A percentile compares a stretch with the other conserved stretches of the same genome.
phyloP scores from a whole-genome alignment of 768 basidiomycete genomes.

The Rhizopogon sp. region DNA sequence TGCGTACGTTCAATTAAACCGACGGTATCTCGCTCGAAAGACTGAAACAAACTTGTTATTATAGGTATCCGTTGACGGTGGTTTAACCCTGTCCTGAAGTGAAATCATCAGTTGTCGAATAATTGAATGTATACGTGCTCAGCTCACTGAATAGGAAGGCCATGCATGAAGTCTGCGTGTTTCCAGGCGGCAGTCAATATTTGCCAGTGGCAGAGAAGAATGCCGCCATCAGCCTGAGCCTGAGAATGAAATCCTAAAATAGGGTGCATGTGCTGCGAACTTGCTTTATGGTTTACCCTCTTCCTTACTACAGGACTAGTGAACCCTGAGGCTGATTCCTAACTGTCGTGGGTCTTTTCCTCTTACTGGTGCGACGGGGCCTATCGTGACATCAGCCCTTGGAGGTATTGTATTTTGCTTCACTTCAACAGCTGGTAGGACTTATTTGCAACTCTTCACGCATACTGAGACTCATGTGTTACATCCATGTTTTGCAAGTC shows the following conservation, averaged over 20 bases:
- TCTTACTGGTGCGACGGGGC: constrained; percentile 58
- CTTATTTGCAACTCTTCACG: constrained; percentile 5
- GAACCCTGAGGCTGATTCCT: background rate
- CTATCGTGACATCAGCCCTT: constrained; percentile 79
- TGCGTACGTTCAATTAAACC: constrained; percentile 10
- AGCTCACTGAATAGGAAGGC: too few species aligned
- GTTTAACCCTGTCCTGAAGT: constrained; percentile 7
- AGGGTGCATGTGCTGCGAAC: background rate
- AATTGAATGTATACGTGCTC: too few species aligned
- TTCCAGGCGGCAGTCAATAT: too few species aligned
- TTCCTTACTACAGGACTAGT: background rate
- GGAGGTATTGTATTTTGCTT: constrained; percentile 82
- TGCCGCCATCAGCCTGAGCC: too few species aligned
- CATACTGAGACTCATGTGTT: constrained; percentile 3
- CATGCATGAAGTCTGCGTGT: too few species aligned
- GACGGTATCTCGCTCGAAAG: background rate
- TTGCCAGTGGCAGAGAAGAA: too few species aligned
- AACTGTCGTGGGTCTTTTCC: constrained; percentile 67
- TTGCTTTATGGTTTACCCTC: too few species aligned
- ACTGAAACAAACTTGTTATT: background rate
- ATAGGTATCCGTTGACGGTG: constrained; percentile 18
- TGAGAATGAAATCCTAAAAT: background rate
- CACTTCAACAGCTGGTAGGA: constrained; percentile 76
- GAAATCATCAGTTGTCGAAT: too few species aligned
- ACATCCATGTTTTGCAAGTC: constrained; percentile 86